Percentiles rank a stretch among this genome's conserved stretches.
Evolutionary conservation across 257 asterid genomes (phyloP).

Genomic region (Solanum sparsipilum): DNA sequence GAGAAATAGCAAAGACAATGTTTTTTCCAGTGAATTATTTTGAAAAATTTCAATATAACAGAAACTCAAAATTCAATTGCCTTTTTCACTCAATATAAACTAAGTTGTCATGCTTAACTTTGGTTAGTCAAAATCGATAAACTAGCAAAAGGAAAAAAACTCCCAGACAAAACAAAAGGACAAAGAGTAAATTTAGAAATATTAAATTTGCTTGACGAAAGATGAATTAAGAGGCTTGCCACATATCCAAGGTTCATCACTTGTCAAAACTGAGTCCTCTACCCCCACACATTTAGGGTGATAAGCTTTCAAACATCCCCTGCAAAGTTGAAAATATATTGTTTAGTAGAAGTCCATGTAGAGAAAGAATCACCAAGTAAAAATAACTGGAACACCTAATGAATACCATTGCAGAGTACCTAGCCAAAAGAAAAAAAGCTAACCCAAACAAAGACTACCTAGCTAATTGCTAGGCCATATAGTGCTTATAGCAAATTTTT

Average conservation of each 20-base stretch:
- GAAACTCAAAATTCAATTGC: neutral
- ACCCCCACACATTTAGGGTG: constrained; percentile 50
- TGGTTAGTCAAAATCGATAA: neutral
- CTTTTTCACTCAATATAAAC: neutral
- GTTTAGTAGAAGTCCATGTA: neutral
- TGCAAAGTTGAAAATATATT: constrained; percentile 22
- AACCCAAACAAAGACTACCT: neutral
- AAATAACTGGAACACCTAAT: neutral
- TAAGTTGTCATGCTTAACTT: neutral
- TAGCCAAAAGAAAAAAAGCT: neutral
- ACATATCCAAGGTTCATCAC: constrained; percentile 38
- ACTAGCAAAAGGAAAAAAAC: neutral
- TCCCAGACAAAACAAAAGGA: neutral
- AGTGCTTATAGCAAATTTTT: neutral
- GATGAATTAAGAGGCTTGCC: constrained; percentile 34
- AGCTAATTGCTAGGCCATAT: neutral
- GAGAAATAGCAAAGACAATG: neutral
- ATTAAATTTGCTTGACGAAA: neutral
- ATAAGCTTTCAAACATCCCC: constrained; percentile 66
- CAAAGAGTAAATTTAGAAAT: neutral
- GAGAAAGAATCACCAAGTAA: neutral
- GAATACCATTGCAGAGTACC: neutral
- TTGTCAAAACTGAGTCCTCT: constrained; percentile 30
- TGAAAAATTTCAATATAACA: neutral
- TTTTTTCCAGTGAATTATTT: neutral